phyloP scores from a whole-genome alignment of 306 rosid genomes.

The Cucurbita maxima region DNA sequence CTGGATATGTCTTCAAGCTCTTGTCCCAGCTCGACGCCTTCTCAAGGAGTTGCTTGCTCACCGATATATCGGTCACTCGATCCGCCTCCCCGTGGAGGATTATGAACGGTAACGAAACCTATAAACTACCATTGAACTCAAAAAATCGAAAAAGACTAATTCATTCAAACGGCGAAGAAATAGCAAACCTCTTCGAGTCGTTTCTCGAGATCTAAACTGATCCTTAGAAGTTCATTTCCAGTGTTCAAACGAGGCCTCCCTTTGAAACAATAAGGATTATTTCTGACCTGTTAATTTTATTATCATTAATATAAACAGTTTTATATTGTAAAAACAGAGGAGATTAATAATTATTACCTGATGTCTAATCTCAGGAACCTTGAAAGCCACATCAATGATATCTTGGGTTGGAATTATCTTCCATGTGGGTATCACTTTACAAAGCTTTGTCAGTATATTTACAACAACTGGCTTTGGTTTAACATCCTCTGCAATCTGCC shows the following conservation, averaged over 20 bases:
- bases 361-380: conserved; percentile 46
- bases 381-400: conserved; percentile 52
- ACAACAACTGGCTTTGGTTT: conserved; percentile 28
- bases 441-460: conserved; percentile 27
- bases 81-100: conserved; percentile 70
- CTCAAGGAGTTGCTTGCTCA: conserved; percentile 36
- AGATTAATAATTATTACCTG: conserved; percentile 19
- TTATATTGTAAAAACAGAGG: background rate
- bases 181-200: conserved; percentile 13
- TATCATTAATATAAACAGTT: background rate
- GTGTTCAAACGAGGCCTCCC: conserved; percentile 75
- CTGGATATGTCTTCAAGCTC: conserved; percentile 53
- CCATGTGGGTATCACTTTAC: conserved; percentile 57
- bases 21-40: conserved; percentile 59
- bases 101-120: conserved; percentile 68
- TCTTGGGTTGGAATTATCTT: conserved; percentile 54
- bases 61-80: conserved; percentile 47
- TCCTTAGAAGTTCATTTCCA: conserved; percentile 43
- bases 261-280: conserved; percentile 55
- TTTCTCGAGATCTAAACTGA: conserved; percentile 38
- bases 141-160: background rate
- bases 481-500: conserved; percentile 64
- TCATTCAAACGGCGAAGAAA: background rate
- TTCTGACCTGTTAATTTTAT: conserved; percentile 15
- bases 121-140: background rate